phyloP scores from a whole-genome alignment of 208 protist species.

The Trypanosoma vivax region DNA sequence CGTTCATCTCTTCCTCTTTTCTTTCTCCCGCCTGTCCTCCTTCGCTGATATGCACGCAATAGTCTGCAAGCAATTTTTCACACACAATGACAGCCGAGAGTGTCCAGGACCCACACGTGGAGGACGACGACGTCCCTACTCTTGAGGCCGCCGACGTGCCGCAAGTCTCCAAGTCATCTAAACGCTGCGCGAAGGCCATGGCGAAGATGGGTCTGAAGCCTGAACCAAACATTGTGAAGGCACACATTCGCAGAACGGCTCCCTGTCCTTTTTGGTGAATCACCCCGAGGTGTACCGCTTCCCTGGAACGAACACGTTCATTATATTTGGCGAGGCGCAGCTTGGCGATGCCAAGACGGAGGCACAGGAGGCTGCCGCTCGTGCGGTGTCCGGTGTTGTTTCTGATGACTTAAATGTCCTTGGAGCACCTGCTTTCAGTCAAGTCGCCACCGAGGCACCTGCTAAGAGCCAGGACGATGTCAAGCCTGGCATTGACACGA shows the following conservation, averaged over 20 bases:
- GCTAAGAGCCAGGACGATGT: no score
- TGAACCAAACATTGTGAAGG: conserved; percentile 86
- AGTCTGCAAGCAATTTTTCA: conserved; percentile 2
- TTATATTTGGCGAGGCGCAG: conserved; percentile 97
- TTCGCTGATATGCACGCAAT: no score
- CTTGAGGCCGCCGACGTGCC: conserved; percentile 66
- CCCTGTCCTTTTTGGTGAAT: conserved; percentile 90
- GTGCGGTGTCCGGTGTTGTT: conserved; percentile 45
- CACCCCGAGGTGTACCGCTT: conserved; percentile 96
- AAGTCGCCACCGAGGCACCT: no score
- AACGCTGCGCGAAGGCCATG: conserved; percentile 96
- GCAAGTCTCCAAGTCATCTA: conserved; percentile 73
- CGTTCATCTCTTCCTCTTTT: not conserved
- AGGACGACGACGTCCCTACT: conserved; percentile 70
- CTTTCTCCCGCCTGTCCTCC: not conserved
- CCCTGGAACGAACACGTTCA: conserved; percentile 93
- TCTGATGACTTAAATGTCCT: conserved; percentile 12
- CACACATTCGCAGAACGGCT: conserved; percentile 90
- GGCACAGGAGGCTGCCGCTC: conserved; percentile 62
- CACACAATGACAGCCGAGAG: conserved; percentile 45
- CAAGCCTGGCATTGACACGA: conserved; percentile 45
- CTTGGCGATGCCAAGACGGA: conserved; percentile 86
- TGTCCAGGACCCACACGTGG: conserved; percentile 46
- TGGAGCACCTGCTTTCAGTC: no score
- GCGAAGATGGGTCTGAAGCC: conserved; percentile 95